These are phyloP conservation scores for Starmerella apis DNA, from an alignment of 805 yeast species.

Conservation along the genomic window DNA sequence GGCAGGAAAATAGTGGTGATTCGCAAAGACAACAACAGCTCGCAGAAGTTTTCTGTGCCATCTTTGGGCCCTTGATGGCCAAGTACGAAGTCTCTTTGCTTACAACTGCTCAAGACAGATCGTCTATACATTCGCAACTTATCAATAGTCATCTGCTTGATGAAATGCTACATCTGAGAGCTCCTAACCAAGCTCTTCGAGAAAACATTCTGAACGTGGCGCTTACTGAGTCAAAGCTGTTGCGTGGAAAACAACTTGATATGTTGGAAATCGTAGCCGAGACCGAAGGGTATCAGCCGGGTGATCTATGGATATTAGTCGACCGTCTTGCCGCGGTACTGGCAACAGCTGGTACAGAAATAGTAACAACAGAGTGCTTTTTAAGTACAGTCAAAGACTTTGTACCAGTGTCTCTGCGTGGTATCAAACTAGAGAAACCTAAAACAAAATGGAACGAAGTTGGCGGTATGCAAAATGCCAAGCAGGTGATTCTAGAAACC, in stretches of 20 bases:
- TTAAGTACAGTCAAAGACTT: constrained; percentile 53
- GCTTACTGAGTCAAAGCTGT: constrained; percentile 30
- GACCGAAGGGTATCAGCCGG: constrained; percentile 84
- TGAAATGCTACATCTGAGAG: constrained; percentile 45
- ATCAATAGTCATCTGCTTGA: constrained; percentile 63
- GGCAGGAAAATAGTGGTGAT: constrained; percentile 45
- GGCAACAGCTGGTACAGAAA: constrained; percentile 5
- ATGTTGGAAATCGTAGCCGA: constrained; percentile 44
- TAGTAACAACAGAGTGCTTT: constrained; percentile 33
- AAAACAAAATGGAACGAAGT: constrained; percentile 72
- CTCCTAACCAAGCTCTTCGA: constrained; percentile 62
- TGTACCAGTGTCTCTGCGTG: constrained; percentile 72
- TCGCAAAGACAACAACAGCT: constrained; percentile 52
- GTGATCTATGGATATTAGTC: constrained; percentile 59
- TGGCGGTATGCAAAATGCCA: constrained; percentile 77
- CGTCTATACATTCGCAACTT: constrained; percentile 49
- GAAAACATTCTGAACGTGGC: constrained; percentile 39
- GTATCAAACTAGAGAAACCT: constrained; percentile 75
- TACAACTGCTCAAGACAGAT: constrained; percentile 54
- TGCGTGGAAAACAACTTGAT: constrained; percentile 31
- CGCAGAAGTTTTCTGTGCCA: constrained; percentile 47
- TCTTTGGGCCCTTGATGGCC: constrained; percentile 35
- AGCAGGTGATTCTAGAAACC: constrained; percentile 67
- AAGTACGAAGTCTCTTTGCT: constrained; percentile 45
- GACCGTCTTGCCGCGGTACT: constrained; percentile 41